These are phyloP conservation scores for Phycomyces blakesleeanus DNA, from an alignment of 192 early-diverging fungal species.

Conservation along the genomic window DNA sequence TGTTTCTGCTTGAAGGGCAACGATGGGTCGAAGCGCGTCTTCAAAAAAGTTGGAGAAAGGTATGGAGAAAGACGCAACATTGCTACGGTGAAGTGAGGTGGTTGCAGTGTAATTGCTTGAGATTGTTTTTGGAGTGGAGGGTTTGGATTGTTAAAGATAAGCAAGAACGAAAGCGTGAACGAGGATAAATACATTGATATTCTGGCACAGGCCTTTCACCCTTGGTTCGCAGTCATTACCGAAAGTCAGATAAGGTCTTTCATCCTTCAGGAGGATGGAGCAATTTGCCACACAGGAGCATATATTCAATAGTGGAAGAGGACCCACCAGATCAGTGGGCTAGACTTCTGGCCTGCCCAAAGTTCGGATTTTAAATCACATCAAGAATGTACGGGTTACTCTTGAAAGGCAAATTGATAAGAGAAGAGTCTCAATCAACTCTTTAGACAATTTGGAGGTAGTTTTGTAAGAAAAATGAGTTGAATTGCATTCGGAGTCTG, in stretches of 20 bases:
- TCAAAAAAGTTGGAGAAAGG: background rate
- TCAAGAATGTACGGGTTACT: too few species aligned
- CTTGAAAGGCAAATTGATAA: too few species aligned
- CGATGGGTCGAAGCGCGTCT: background rate
- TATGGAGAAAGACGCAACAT: background rate
- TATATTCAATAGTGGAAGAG: background rate
- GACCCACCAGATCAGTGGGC: background rate
- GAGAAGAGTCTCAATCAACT: too few species aligned
- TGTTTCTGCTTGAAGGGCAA: background rate
- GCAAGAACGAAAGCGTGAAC: background rate
- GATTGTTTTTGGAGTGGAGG: background rate
- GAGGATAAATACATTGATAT: background rate
- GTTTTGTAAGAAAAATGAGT: too few species aligned
- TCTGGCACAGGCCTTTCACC: background rate
- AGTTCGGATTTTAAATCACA: too few species aligned
- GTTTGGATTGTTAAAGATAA: background rate
- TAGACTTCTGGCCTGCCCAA: too few species aligned
- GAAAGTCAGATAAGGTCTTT: background rate
- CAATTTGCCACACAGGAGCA: background rate
- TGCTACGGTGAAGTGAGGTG: background rate
- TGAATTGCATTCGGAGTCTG: too few species aligned
- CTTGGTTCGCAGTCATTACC: background rate
- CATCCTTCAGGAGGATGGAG: background rate
- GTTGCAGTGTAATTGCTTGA: background rate
- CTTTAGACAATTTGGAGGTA: too few species aligned